Evolutionary conservation across 495 filamentous ascomycete genomes (phyloP).

Genomic region (Podospora conica): DNA sequence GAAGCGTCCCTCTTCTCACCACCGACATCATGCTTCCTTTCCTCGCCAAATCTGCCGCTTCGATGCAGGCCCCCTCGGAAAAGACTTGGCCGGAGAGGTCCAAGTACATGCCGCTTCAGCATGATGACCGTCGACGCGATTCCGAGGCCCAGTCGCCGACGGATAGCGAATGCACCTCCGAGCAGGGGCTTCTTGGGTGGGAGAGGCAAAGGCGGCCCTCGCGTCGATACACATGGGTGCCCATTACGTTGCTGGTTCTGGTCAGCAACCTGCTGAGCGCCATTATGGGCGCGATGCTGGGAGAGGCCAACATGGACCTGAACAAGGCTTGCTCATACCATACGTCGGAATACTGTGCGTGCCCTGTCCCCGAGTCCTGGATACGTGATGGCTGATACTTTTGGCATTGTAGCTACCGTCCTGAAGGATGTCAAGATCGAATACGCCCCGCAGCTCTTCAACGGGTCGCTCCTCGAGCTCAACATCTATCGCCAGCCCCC

Average conservation of each 20-base stretch:
- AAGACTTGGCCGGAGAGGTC: neutral
- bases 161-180: neutral
- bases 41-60: neutral
- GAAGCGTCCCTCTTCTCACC: neutral
- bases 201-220: neutral
- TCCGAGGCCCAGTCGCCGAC: neutral
- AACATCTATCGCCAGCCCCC: constrained; percentile 45
- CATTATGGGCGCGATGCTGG: neutral
- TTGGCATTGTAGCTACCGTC: neutral
- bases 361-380: neutral
- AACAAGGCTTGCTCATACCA: neutral
- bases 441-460: neutral
- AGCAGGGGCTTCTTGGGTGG: neutral
- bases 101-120: neutral
- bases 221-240: neutral
- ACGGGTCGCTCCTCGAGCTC: neutral
- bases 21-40: neutral
- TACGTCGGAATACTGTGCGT: neutral
- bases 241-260: neutral
- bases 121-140: neutral
- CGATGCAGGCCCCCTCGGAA: neutral
- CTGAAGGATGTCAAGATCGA: neutral
- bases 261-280: neutral
- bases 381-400: neutral
- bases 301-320: neutral